Percentiles rank a stretch among this genome's conserved stretches.
phyloP scores from a whole-genome alignment of 768 basidiomycete genomes.

The Atractiella rhizophila region DNA sequence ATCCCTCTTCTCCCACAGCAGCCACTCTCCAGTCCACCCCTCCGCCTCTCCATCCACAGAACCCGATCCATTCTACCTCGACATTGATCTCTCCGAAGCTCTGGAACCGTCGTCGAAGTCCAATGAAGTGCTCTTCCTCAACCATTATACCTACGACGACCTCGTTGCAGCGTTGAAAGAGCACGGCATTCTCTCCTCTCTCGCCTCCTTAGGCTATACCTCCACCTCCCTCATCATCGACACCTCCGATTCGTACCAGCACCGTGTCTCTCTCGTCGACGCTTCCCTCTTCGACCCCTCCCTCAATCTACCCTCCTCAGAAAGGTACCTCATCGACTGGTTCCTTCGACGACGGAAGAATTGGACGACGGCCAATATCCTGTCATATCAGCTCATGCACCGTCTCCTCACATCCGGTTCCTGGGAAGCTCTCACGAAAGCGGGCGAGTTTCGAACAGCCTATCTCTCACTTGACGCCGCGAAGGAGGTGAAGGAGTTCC shows the following conservation, averaged over 20 bases:
- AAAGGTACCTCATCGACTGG: not conserved
- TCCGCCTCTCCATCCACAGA: no score
- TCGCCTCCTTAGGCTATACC: not conserved
- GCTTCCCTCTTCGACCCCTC: not conserved
- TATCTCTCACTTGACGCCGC: not conserved
- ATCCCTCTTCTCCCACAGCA: no score
- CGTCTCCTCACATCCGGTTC: not conserved
- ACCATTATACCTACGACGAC: not conserved
- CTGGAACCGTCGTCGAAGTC: no score
- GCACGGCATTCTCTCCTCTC: not conserved
- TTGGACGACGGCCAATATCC: not conserved
- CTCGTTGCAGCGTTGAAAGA: not conserved
- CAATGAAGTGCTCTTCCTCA: conserved; percentile 2
- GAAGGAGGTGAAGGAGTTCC: not conserved
- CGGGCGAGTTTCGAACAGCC: conserved; percentile 1
- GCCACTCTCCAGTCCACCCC: no score
- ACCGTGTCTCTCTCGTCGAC: conserved; percentile 1
- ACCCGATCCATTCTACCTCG: no score
- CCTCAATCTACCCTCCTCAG: not conserved
- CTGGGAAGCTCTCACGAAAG: not conserved
- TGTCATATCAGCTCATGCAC: conserved; percentile 1
- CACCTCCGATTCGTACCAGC: not conserved
- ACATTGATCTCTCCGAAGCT: no score
- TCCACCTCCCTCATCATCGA: not conserved
- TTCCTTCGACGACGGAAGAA: not conserved